A percentile compares a stretch with the other conserved stretches of the same genome.
These are phyloP conservation scores for Coix lacrymajobi DNA, from an alignment of 176 grass and related monocot species.

Conservation along the genomic window DNA sequence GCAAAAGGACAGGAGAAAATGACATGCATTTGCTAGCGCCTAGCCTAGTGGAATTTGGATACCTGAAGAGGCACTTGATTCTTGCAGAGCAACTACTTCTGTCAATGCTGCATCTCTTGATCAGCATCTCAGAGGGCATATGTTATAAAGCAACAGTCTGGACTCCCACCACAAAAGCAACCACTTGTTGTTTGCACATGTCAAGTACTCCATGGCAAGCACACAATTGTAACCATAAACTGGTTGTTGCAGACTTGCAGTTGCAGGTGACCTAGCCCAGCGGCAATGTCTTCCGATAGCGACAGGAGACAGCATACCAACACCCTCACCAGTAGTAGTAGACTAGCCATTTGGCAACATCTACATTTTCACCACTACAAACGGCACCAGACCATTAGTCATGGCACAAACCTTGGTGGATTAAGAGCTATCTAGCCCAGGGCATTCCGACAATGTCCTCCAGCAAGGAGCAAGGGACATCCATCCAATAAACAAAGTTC, in stretches of 20 bases:
- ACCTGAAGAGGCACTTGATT: neutral
- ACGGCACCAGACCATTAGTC: neutral
- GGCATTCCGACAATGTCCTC: no score
- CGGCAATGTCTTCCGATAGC: no score
- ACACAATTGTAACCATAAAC: neutral
- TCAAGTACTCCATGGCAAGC: neutral
- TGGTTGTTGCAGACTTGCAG: neutral
- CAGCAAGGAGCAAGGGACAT: no score
- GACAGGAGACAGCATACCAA: no score
- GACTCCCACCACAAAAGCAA: neutral
- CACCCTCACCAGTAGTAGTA: no score
- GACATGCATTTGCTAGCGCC: neutral
- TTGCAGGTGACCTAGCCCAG: neutral
- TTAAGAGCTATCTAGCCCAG: neutral
- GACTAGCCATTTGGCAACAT: no score
- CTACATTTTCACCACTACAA: neutral
- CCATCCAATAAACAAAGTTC: no score
- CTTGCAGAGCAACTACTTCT: neutral
- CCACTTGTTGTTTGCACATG: neutral
- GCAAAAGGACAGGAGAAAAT: neutral
- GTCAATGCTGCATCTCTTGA: neutral
- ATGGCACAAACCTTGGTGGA: neutral
- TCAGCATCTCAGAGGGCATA: neutral
- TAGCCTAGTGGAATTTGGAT: neutral
- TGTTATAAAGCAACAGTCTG: neutral